phyloP scores from a whole-genome alignment of 345 rosid species.

The Eucalyptus lansdowneana region DNA sequence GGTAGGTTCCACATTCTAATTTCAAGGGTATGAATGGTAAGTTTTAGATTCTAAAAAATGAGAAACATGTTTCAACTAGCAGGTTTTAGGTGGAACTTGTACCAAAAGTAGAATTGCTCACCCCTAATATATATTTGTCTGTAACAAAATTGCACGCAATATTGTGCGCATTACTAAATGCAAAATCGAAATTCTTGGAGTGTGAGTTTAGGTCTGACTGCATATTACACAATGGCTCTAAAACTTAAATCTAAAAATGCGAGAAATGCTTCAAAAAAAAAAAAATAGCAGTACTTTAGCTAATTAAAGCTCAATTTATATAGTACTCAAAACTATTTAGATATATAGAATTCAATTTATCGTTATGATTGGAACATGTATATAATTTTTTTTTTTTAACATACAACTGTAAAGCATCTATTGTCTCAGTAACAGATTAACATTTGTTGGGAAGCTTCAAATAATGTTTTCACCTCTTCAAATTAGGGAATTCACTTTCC shows the following conservation, averaged over 20 bases:
- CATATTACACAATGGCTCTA: neutral
- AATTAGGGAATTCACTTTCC: neutral
- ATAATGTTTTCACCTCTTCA: neutral
- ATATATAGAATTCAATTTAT: neutral
- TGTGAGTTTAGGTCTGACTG: neutral
- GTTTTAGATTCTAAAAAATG: no score
- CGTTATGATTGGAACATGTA: neutral
- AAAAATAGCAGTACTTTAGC: neutral
- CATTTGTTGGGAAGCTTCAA: neutral
- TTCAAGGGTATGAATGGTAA: no score
- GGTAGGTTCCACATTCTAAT: no score
- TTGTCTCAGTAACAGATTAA: neutral
- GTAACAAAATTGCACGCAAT: neutral
- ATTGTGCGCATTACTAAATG: neutral
- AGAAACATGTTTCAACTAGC: no score
- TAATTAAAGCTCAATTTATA: neutral
- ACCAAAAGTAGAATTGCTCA: no score
- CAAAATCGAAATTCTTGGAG: neutral
- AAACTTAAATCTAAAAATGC: neutral
- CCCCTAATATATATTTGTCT: no score
- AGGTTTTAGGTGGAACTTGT: no score
- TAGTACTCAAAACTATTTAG: neutral
- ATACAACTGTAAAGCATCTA: no score
- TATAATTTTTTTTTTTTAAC: no score
- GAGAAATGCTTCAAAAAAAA: neutral